Conservation (phyloP, 1,284 basidiomycete species). For the Heterobasidion parviporum region DNA sequence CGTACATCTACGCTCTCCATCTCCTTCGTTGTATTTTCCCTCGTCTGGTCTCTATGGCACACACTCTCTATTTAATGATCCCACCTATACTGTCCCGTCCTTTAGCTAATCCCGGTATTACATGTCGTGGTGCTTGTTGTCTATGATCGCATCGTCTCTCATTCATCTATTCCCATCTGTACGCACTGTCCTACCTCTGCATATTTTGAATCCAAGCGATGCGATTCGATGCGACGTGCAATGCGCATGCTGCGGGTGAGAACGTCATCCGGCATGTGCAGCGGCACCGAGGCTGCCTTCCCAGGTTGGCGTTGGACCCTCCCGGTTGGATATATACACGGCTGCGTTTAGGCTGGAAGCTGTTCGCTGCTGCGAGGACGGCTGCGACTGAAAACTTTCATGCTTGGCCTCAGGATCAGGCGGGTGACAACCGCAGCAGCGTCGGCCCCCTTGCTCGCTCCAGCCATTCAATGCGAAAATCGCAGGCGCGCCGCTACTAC, state of each 20-base stretch:
- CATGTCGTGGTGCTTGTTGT: neutral
- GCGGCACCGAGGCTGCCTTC: too few relatives aligned
- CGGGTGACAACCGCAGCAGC: neutral
- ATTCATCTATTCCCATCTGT: neutral
- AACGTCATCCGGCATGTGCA: too few relatives aligned
- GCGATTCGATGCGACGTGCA: too few relatives aligned
- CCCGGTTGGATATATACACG: too few relatives aligned
- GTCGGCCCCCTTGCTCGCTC: neutral
- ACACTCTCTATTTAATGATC: neutral
- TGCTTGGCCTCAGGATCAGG: neutral
- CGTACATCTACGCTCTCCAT: neutral
- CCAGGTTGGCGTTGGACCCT: too few relatives aligned
- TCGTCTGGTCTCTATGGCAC: neutral
- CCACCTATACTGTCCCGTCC: constrained; percentile 1
- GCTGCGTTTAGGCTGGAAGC: neutral
- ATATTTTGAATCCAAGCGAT: too few relatives aligned
- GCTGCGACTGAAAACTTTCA: neutral
- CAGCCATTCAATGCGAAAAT: neutral
- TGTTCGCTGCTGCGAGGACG: neutral
- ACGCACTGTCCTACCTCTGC: neutral
- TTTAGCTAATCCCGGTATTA: neutral
- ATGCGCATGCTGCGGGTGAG: too few relatives aligned
- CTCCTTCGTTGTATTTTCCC: neutral
- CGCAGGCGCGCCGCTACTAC: neutral
- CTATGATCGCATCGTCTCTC: neutral